Base-by-base conservation (phyloP, 2,329 filamentous ascomycete species). In the Juglanconis oblonga region DNA sequence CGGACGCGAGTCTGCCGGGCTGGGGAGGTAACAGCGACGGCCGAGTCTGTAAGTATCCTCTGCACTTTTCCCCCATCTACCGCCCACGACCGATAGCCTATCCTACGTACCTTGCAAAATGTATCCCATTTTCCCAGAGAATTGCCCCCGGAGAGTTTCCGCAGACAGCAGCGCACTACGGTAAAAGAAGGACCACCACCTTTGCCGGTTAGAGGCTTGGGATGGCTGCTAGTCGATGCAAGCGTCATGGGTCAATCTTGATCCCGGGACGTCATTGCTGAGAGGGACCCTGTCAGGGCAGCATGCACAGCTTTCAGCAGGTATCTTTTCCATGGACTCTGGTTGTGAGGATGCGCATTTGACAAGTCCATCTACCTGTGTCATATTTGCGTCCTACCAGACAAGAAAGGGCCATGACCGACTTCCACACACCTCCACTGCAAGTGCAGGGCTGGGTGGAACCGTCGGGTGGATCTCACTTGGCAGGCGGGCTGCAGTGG, bases 201-300 rank as follows among this genome's bases (percentile, higher is more conserved):
- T 10, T 57, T 53, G 17, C 48, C 55, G 55, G 55, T 58, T 58
- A 50, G 48, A 42, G 59, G 55, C 38, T 55, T 58, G 57, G 48
- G 52, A 48, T 31, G 52, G 31, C 24, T 62, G 50, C 58, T 61
- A 62, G 57, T 57, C 54, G 59, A 38, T 62, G 61, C 61, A 62
- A 51, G 44, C 4, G 33, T 50, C 57, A 61, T 52, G 61, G 61
- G 51, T 53, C 53, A 38, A n/a, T 55, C 36, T 45, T n/a, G 33
- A 47, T 50, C 32, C 51, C 49, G 57, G 61, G 38, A 57, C 61
- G 61, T 62, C 61, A 62, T 62, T 51, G 44, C 44, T 44, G 50
- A 48, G 38, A 9, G 33, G 11, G 31, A 31, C 58, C 60, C 36
- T 55, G 40, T 29, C 29, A 6, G 7, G 13, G 24, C 17, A 10